Evolutionary conservation across 495 filamentous ascomycete genomes (phyloP).

Genomic region (Xylaria palmicola): DNA sequence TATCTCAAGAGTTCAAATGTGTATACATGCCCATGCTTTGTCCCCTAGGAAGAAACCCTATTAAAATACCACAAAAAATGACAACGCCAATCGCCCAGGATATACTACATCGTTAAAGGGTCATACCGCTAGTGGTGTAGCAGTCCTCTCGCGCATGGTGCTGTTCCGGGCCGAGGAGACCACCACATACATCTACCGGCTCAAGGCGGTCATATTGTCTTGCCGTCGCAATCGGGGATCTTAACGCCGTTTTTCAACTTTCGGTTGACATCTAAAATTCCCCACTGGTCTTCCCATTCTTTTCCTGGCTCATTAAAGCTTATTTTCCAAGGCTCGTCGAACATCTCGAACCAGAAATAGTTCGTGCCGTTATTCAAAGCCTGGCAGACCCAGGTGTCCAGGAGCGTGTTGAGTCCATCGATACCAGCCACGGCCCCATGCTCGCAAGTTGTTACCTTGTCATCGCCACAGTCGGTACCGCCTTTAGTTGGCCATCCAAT

Average conservation of each 20-base stretch:
- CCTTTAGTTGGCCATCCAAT: conserved; percentile 90
- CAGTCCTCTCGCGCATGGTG: not conserved
- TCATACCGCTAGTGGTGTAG: conserved; percentile 4
- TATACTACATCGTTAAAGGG: not conserved
- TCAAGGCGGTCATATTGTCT: conserved; percentile 62
- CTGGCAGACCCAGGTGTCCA: conserved; percentile 83
- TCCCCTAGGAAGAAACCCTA: not conserved
- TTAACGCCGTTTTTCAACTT: conserved; percentile 81
- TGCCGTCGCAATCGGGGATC: conserved; percentile 85
- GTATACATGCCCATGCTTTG: conserved; percentile 3
- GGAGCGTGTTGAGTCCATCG: conserved; percentile 78
- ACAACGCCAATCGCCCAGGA: conserved; percentile 2
- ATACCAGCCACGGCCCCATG: conserved; percentile 75
- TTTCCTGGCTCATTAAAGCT: conserved; percentile 64
- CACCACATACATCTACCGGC: too few relatives aligned
- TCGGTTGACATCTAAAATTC: conserved; percentile 81
- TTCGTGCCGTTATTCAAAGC: conserved; percentile 76
- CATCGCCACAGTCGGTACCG: conserved; percentile 78
- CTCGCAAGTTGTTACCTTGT: conserved; percentile 52
- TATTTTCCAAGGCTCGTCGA: conserved; percentile 94
- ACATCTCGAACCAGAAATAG: conserved; percentile 97
- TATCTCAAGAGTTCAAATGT: not conserved
- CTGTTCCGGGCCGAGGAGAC: not conserved
- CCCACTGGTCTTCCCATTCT: conserved; percentile 96
- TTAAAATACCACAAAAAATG: not conserved